Percentiles rank a stretch among this genome's conserved stretches.
phyloP scores from a whole-genome alignment of 345 rosid genomes.

The Aurinia saxatilis region DNA sequence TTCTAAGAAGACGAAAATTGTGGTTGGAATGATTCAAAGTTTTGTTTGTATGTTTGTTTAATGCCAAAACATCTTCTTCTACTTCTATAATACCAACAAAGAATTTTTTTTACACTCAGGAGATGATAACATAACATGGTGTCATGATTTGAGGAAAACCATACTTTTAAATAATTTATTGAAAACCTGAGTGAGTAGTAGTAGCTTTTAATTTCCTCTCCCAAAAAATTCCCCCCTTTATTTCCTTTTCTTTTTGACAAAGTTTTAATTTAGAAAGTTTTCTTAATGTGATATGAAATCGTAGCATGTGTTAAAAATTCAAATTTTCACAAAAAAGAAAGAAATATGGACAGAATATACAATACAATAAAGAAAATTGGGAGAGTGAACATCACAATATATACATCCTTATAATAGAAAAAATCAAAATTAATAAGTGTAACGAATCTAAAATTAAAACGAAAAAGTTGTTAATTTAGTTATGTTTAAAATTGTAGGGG shows the following conservation, averaged over 20 bases:
- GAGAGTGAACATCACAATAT: neutral
- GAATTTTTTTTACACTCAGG: neutral
- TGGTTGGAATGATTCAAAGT: constrained; percentile 1
- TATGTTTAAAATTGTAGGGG: constrained; percentile 2
- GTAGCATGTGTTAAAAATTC: too few relatives aligned
- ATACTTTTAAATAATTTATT: neutral
- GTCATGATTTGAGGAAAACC: constrained; percentile 4
- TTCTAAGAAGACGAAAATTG: neutral
- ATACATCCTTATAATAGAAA: neutral
- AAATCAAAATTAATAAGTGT: neutral
- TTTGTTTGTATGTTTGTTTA: neutral
- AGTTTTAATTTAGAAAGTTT: too few relatives aligned
- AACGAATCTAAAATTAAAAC: neutral
- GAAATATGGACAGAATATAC: neutral
- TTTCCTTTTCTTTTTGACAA: neutral
- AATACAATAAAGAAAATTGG: neutral
- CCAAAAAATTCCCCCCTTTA: neutral
- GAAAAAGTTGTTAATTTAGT: constrained; percentile 7
- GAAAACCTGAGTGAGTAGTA: neutral
- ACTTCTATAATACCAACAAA: neutral
- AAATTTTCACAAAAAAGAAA: too few relatives aligned
- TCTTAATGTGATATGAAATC: too few relatives aligned
- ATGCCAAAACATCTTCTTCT: neutral
- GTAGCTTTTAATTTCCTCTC: neutral
- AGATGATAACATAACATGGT: constrained; percentile 18